Evolutionary conservation across 306 rosid genomes (phyloP).

Genomic region (Corylus avellana): DNA sequence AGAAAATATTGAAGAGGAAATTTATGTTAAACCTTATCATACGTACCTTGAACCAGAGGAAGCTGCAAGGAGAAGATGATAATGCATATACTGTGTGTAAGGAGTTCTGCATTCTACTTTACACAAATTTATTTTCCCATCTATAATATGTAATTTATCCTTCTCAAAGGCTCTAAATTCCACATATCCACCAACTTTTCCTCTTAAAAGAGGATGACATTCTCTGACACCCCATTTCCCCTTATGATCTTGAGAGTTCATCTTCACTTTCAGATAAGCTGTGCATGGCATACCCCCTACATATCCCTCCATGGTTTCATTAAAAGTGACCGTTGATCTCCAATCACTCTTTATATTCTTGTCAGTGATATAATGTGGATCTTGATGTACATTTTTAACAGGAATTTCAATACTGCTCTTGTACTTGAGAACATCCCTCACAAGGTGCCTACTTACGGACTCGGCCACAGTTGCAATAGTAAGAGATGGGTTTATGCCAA

Average conservation of each 20-base stretch:
- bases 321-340: constrained; percentile 20
- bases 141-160: constrained; percentile 26
- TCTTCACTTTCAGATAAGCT: constrained; percentile 29
- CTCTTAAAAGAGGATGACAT: constrained; percentile 29
- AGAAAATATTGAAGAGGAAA: neutral
- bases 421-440: constrained; percentile 28
- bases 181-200: constrained; percentile 39
- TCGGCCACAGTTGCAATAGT: constrained; percentile 37
- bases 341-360: neutral
- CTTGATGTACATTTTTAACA: neutral
- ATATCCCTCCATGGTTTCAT: constrained; percentile 36
- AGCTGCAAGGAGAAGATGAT: constrained; percentile 38
- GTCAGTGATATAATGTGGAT: constrained; percentile 4
- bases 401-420: constrained; percentile 14
- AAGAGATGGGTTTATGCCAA: constrained; percentile 40
- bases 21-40: constrained; percentile 1
- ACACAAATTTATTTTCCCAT: constrained; percentile 34
- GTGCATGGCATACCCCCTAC: constrained; percentile 40
- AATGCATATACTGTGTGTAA: constrained; percentile 41
- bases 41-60: constrained; percentile 34
- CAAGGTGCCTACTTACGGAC: constrained; percentile 32
- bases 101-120: constrained; percentile 33
- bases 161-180: constrained; percentile 35
- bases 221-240: constrained; percentile 15
- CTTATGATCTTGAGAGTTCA: constrained; percentile 24